Conservation (phyloP, 208 protist species). For the Trypanosoma rangeli region DNA sequence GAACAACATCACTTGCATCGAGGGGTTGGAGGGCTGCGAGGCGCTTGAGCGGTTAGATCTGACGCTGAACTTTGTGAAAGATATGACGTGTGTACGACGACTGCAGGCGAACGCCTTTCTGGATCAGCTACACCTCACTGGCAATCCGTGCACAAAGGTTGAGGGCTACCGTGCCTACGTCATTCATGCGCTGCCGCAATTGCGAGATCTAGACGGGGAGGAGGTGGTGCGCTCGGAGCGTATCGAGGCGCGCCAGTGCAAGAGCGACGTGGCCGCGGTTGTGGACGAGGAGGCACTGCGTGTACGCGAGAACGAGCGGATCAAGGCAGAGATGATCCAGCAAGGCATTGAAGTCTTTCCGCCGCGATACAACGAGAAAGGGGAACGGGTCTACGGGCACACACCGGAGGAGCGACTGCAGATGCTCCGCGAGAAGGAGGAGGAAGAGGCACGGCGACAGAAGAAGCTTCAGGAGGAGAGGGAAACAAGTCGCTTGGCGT, state of each 20-base stretch:
- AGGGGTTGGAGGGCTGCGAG: conserved; percentile 94
- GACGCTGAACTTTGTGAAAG: conserved; percentile 96
- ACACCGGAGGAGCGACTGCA: conserved; percentile 86
- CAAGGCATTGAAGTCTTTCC: conserved; percentile 79
- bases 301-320: conserved; percentile 58
- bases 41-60: conserved; percentile 95
- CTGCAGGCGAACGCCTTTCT: conserved; percentile 88
- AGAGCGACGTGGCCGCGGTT: conserved; percentile 49
- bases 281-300: conserved; percentile 49
- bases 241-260: conserved; percentile 87
- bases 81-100: conserved; percentile 73
- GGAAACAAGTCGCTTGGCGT: conserved; percentile 52
- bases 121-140: conserved; percentile 91
- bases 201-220: conserved; percentile 87
- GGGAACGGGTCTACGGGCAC: conserved; percentile 90
- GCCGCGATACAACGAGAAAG: conserved; percentile 83
- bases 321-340: conserved; percentile 70
- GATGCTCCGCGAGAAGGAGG: conserved; percentile 85
- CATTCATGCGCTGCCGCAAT: conserved; percentile 89
- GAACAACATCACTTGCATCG: conserved; percentile 95
- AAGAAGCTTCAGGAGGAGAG: conserved; percentile 28
- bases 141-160: conserved; percentile 94
- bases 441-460: conserved; percentile 43
- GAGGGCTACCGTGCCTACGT: conserved; percentile 93
- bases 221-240: conserved; percentile 86